Evolutionary conservation across 306 rosid species (phyloP).

Genomic region (Acacia crassicarpa): DNA sequence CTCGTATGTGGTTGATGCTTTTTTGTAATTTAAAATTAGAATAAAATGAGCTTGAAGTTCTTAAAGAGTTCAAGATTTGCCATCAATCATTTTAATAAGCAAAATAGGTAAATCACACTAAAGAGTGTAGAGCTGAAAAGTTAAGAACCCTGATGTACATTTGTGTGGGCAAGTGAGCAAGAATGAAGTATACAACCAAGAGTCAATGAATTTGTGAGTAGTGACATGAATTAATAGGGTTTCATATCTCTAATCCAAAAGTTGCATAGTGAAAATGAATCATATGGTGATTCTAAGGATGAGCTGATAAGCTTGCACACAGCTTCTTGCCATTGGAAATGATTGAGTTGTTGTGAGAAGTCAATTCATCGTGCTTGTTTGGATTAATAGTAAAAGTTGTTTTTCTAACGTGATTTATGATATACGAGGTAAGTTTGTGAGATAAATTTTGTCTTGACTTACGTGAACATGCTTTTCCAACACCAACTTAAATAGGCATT

Average conservation of each 20-base stretch:
- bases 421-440: no score
- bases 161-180: neutral
- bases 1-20: neutral
- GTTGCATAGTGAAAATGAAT: neutral
- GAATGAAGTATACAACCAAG: neutral
- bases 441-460: no score
- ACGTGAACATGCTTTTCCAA: no score
- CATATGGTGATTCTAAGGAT: no score
- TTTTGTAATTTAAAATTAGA: neutral
- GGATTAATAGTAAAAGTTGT: no score
- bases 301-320: no score
- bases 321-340: no score
- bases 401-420: no score
- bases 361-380: no score
- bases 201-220: neutral
- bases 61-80: neutral
- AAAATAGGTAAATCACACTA: neutral
- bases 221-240: neutral
- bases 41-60: neutral
- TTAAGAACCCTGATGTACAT: neutral
- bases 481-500: no score
- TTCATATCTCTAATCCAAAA: no score
- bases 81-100: neutral
- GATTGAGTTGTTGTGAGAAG: no score
- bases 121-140: neutral